phyloP scores from a whole-genome alignment of 352 stramenopile genomes.

The Globisporangium viniferum region DNA sequence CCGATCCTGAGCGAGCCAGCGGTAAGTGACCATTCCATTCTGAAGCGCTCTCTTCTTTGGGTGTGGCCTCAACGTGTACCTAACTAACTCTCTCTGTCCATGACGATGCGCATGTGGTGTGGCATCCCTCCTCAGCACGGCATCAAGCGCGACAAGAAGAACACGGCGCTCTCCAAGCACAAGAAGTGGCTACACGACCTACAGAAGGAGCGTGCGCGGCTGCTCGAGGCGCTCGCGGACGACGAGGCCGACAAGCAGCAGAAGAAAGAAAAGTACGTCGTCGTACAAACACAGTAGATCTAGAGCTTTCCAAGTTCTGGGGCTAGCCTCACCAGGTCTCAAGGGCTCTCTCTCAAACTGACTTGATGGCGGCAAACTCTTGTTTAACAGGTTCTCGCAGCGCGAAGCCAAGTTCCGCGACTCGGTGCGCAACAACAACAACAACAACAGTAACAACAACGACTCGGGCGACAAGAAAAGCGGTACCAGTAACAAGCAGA shows the following conservation, averaged over 20 bases:
- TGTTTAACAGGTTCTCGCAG: slow-evolving; percentile 48
- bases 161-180: slow-evolving; percentile 90
- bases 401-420: slow-evolving; percentile 78
- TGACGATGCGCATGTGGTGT: no score
- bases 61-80: not conserved
- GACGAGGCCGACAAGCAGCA: slow-evolving; percentile 72
- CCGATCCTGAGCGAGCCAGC: slow-evolving; percentile 68
- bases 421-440: slow-evolving; percentile 41
- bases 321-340: not conserved
- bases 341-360: not conserved
- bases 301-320: not conserved
- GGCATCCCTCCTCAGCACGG: slow-evolving; percentile 28
- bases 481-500: slow-evolving; percentile 15
- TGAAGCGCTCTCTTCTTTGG: no score
- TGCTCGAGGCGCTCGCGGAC: slow-evolving; percentile 78
- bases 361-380: not conserved
- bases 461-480: slow-evolving; percentile 14
- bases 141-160: slow-evolving; percentile 88
- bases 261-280: slow-evolving; percentile 46
- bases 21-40: slow-evolving; percentile 5
- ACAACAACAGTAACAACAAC: slow-evolving; percentile 14
- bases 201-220: slow-evolving; percentile 85
- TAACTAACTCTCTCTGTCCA: no score
- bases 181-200: slow-evolving; percentile 92
- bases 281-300: not conserved